Base-by-base conservation (phyloP, 2,329 filamentous ascomycete species). In the Aspergillus ustus region DNA sequence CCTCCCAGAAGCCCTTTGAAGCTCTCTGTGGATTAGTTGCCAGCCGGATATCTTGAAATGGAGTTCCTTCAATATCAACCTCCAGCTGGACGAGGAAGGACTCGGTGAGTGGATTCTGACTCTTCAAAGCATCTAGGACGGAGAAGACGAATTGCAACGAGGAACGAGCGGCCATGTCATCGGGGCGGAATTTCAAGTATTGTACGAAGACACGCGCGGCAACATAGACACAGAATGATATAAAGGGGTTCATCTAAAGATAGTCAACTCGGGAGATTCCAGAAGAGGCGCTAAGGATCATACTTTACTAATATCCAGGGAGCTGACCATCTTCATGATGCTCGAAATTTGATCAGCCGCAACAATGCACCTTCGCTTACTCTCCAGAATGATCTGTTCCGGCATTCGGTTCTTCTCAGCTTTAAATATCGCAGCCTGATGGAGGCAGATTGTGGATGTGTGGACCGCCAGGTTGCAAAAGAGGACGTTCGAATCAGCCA, bases 391-490 rank as follows among this genome's bases (percentile, higher is more conserved):
- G 51, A 97, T 89, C 19, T 90, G 89, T 1, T 85, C 81, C 0
- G 92, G 89, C 63, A 97, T 81, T 57, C 88, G 86, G 76, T 97
- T 90, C 78, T 93, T 95, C 70, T 98, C 94, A 0, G 93, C 93
- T 75, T 97, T 98, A 84, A 94, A 97, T 20, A 99, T 98, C 28
- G 95, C 95, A 2, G 94, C 95, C 79, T 99, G 95, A 72, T 99
- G 95, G n/a, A 99, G 82, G 75, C 94, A 98, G 57, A 99, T 98
- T 1, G 92, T 93, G 1, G 93, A 96, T 0, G 95, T 97, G 74
- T 98, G 93, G 34, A 99, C 92, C 73, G 91, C 93, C 92, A 99
- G 97, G 71, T 98, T 98, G 60, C 91, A 88, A 74, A 97, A 98
- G 4, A 98, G 88, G 57, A 94, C 88, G 66, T 97, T 98, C 3